Evolutionary conservation across 1,284 basidiomycete genomes (phyloP).

Genomic region (Pascua sp.): DNA sequence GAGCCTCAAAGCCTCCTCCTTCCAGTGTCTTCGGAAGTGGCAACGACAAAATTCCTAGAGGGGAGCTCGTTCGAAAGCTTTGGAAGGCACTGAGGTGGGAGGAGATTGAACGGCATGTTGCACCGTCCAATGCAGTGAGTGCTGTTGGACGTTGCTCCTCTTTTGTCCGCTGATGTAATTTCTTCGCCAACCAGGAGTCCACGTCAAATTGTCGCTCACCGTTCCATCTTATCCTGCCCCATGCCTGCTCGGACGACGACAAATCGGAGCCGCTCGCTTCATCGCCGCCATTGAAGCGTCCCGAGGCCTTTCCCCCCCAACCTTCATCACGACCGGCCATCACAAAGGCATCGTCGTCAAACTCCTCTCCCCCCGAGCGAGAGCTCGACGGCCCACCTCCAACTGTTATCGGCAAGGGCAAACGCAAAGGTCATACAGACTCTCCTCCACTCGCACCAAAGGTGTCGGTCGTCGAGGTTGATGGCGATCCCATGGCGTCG

Average conservation of each 20-base stretch:
- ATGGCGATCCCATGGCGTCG: too few relatives aligned
- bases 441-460: too few relatives aligned
- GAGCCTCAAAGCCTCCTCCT: not conserved
- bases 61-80: conserved; percentile 42
- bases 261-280: not conserved
- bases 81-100: conserved; percentile 47
- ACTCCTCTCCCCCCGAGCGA: not conserved
- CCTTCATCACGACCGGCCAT: not conserved
- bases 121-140: too few relatives aligned
- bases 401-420: conserved; percentile 19
- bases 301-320: conserved; percentile 32
- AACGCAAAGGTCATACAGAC: conserved; percentile 20
- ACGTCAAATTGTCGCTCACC: conserved; percentile 31
- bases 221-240: conserved; percentile 41
- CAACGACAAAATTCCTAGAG: conserved; percentile 28
- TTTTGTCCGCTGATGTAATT: too few relatives aligned
- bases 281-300: conserved; percentile 25
- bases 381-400: not conserved
- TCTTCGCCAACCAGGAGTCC: not conserved
- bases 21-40: conserved; percentile 8
- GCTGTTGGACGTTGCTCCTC: too few relatives aligned
- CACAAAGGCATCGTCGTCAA: not conserved
- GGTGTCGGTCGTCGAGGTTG: too few relatives aligned
- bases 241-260: conserved; percentile 24
- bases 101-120: conserved; percentile 41